These are phyloP conservation scores for Colletotrichum siamense DNA, from an alignment of 2,329 filamentous ascomycete genomes.

Conservation along the genomic window DNA sequence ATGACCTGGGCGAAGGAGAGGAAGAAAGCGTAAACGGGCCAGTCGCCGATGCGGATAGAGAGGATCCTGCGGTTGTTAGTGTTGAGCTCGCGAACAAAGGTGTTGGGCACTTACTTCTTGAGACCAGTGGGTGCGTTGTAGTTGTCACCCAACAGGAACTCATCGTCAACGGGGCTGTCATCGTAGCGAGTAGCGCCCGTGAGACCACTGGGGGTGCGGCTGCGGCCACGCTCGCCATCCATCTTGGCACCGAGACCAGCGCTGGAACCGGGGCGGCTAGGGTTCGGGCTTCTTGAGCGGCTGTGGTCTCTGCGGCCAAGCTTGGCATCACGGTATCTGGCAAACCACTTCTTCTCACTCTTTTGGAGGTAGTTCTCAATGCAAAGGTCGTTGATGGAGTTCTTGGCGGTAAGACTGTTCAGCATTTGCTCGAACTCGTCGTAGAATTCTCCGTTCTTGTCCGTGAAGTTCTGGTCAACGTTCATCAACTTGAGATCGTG, in stretches of 20 bases:
- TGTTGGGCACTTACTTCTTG: constrained; percentile 46
- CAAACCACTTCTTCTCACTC: constrained; percentile 72
- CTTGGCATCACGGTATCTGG: constrained; percentile 61
- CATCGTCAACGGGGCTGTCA: constrained; percentile 28
- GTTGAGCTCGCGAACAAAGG: constrained; percentile 26
- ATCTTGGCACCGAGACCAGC: constrained; percentile 25
- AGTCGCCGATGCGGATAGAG: constrained; percentile 64
- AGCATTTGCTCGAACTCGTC: constrained; percentile 63
- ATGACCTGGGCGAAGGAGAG: constrained; percentile 68
- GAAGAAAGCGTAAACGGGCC: constrained; percentile 68
- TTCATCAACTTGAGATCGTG: constrained; percentile 68
- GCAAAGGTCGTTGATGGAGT: constrained; percentile 63
- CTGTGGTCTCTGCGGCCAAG: constrained; percentile 49
- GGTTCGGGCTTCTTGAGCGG: constrained; percentile 39
- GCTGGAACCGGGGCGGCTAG: constrained; percentile 18
- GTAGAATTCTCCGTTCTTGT: constrained; percentile 67
- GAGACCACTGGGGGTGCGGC: constrained; percentile 31
- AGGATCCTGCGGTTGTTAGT: constrained; percentile 31
- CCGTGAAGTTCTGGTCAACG: constrained; percentile 71
- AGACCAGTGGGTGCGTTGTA: constrained; percentile 63
- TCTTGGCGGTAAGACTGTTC: constrained; percentile 56
- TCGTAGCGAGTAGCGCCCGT: constrained; percentile 26
- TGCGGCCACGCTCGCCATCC: constrained; percentile 26
- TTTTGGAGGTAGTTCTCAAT: constrained; percentile 70
- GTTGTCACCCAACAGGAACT: constrained; percentile 62